Evolutionary conservation across 1,284 basidiomycete species (phyloP).

Genomic region (Termitomyces sp.): DNA sequence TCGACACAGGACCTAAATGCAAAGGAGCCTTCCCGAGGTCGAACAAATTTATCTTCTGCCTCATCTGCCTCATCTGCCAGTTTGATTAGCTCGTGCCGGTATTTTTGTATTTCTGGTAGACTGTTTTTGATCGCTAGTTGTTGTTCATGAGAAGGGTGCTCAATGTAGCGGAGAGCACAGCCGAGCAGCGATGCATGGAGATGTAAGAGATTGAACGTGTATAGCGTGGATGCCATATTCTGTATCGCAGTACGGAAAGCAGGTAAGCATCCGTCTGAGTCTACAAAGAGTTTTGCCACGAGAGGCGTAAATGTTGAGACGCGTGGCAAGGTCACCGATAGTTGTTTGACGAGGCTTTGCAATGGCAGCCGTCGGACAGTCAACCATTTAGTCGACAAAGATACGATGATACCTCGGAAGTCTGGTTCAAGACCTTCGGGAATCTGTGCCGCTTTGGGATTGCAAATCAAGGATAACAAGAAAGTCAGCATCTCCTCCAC

Average conservation of each 20-base stretch:
- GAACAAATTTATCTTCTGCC: conserved; percentile 44
- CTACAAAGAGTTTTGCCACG: conserved; percentile 15
- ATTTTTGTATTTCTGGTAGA: conserved; percentile 25
- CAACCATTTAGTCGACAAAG: conserved; percentile 20
- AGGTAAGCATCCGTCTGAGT: conserved; percentile 15
- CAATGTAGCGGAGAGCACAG: conserved; percentile 44
- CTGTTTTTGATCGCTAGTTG: conserved; percentile 16
- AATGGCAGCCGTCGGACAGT: background rate
- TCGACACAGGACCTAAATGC: background rate
- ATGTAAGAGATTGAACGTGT: conserved; percentile 28
- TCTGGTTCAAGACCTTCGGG: background rate
- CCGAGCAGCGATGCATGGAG: conserved; percentile 53
- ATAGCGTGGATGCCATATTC: conserved; percentile 31
- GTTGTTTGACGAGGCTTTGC: conserved; percentile 7
- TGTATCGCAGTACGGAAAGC: conserved; percentile 22
- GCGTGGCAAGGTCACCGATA: conserved; percentile 12
- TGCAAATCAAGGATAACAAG: background rate
- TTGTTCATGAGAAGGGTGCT: conserved; percentile 27
- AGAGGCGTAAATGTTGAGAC: conserved; percentile 19
- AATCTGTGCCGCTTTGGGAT: background rate
- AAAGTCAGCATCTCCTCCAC: conserved; percentile 5
- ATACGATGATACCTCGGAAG: conserved; percentile 11
- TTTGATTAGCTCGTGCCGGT: conserved; percentile 39
- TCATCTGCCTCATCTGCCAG: conserved; percentile 47
- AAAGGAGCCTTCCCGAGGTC: conserved; percentile 3